Evolutionary conservation across 208 protist genomes (phyloP).

Genomic region (Leishmania major): DNA sequence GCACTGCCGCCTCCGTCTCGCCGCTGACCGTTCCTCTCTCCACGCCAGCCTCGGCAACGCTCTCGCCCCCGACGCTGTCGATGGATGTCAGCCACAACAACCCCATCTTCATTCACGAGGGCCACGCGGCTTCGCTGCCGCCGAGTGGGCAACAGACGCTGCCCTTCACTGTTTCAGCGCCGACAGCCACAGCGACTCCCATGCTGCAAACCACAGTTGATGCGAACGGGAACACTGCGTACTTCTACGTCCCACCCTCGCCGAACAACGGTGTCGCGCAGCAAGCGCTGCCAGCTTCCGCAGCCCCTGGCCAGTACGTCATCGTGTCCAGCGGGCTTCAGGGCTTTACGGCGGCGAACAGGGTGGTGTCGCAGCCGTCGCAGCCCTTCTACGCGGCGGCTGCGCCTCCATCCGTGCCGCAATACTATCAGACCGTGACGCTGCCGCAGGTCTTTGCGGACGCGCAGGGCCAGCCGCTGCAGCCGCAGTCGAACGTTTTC

Average conservation of each 20-base stretch:
- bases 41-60: constrained; percentile 16
- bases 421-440: constrained; percentile 15
- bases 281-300: neutral
- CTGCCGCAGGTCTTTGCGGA: constrained; percentile 19
- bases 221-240: constrained; percentile 19
- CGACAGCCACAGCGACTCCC: neutral
- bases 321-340: constrained; percentile 4
- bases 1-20: constrained; percentile 2
- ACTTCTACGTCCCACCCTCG: constrained; percentile 16
- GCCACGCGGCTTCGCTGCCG: constrained; percentile 9
- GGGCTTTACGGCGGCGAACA: neutral
- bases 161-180: constrained; percentile 5
- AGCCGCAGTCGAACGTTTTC: constrained; percentile 15
- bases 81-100: constrained; percentile 4
- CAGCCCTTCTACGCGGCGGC: constrained; percentile 18
- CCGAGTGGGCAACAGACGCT: constrained; percentile 1
- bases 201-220: constrained; percentile 26
- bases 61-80: constrained; percentile 21
- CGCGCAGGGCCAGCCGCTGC: constrained; percentile 14
- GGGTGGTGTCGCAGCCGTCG: neutral
- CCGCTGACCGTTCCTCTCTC: constrained; percentile 14
- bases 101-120: constrained; percentile 2
- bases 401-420: neutral
- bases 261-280: neutral
- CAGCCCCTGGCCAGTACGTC: constrained; percentile 13